Evolutionary conservation across 768 basidiomycete genomes (phyloP), one percentile per base, ranked within the genome.

Genomic region (Boletellus sp.): DNA sequence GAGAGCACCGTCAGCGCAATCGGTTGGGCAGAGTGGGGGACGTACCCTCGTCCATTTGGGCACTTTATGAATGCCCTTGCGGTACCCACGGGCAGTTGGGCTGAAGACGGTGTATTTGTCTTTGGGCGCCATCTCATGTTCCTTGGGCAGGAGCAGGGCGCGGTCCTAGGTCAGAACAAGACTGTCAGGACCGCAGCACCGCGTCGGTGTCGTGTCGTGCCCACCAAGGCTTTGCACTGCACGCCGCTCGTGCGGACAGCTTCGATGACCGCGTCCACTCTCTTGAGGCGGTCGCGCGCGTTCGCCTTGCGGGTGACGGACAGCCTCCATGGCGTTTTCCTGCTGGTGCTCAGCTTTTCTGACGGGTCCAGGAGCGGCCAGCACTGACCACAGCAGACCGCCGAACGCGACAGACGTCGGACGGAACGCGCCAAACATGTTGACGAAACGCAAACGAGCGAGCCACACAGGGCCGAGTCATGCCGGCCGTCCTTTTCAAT

Each of bases 51-150:
- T 96, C 83, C 87, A 97, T 64, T 96, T 95, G n/a, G 94, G 94
- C 23, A 95, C 89, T 63, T 94, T 94, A 72, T 98, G 94, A 42
- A 96, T 92, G 22, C 91, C 89, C 62, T 97, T 97, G 38, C 95
- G 75, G 69, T 95, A 99, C 6, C 90, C 87, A 50, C 69, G 75
- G 1, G 74, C 72, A 35, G 79, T 81, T 4, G 80, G 74, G 34
- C 79, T 81, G 70, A 94, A 98, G 17, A 88, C 81, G 4, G 94
- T 96, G 73, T 98, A 99, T 70, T 99, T 99, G 74, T 98, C 95
- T 61, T 78, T 82, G 1, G 95, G 73, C 11, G 73, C 77, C 96
- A 98, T 98, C 70, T 96, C 92, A 55, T 85, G 77, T 65, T 98
- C 93, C 64, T 90, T 95, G 43, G 96, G 96, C 26, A 99, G 74